Evolutionary conservation across 768 basidiomycete genomes (phyloP).

Genomic region (Boletus rufocinnamomeus): DNA sequence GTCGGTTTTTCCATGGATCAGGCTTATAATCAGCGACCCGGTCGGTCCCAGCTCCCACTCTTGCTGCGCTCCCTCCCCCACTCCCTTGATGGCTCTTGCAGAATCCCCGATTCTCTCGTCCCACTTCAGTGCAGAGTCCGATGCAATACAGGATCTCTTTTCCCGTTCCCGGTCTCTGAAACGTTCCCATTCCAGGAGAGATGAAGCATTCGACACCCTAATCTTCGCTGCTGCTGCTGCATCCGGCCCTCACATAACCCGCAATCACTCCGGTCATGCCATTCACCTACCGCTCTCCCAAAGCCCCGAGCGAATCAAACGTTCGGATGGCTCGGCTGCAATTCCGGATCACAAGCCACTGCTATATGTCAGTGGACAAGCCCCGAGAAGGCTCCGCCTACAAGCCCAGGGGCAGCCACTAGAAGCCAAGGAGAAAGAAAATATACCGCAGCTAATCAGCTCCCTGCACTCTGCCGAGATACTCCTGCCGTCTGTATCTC

Average conservation of each 20-base stretch:
- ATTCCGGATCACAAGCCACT: slow-evolving; percentile 48
- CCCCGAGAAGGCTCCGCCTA: slow-evolving; percentile 64
- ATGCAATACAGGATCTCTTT: slow-evolving; percentile 67
- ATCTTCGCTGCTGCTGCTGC: slow-evolving; percentile 76
- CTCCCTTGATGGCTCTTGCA: slow-evolving; percentile 28
- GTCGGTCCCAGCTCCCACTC: not conserved
- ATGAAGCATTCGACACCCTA: slow-evolving; percentile 77
- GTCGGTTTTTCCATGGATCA: not conserved
- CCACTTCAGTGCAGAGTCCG: slow-evolving; percentile 39
- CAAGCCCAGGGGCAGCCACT: slow-evolving; percentile 33
- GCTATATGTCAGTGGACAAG: slow-evolving; percentile 74
- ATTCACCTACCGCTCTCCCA: slow-evolving; percentile 54
- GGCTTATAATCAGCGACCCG: slow-evolving; percentile 9
- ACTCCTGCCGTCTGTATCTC: slow-evolving; percentile 34
- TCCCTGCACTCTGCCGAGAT: slow-evolving; percentile 34
- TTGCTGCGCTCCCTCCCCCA: not conserved
- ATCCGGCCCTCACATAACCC: slow-evolving; percentile 74
- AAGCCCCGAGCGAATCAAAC: slow-evolving; percentile 52
- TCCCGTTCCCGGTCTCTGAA: slow-evolving; percentile 49
- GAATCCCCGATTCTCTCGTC: slow-evolving; percentile 33
- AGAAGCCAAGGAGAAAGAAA: slow-evolving; percentile 49
- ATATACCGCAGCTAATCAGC: slow-evolving; percentile 37
- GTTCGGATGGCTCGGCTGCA: slow-evolving; percentile 41
- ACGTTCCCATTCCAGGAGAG: slow-evolving; percentile 53
- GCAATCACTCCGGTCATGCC: slow-evolving; percentile 86